A percentile compares a stretch with the other conserved stretches of the same genome.
Evolutionary conservation across 2,329 filamentous ascomycete genomes (phyloP).

Genomic region (Harringtonia aguacate): DNA sequence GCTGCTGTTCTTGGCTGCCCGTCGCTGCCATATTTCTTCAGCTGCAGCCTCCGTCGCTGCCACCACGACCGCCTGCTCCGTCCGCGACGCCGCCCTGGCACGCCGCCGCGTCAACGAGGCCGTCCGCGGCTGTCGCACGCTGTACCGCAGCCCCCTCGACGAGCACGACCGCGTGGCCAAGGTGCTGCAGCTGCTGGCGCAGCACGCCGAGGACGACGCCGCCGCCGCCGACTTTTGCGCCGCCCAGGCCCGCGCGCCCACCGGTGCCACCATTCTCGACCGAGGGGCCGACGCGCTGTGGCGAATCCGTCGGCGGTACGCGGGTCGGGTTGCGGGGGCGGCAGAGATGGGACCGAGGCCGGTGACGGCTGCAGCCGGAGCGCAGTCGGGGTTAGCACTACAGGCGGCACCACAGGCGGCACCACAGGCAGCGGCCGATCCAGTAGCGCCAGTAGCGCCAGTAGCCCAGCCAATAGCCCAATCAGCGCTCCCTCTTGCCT

Average conservation of each 20-base stretch:
- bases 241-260: background rate
- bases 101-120: background rate
- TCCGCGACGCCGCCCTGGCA: background rate
- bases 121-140: background rate
- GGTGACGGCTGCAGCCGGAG: too few species aligned
- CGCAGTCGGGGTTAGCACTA: too few species aligned
- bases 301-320: background rate
- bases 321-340: background rate
- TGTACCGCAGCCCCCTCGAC: background rate
- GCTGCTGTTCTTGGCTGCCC: background rate
- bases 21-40: too few species aligned
- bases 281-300: slow-evolving; percentile 1
- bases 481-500: too few species aligned
- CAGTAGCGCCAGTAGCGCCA: too few species aligned
- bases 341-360: background rate
- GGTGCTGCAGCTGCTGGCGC: background rate
- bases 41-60: too few species aligned
- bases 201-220: slow-evolving; percentile 1
- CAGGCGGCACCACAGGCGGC: too few species aligned
- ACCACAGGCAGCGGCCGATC: too few species aligned
- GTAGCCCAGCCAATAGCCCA: too few species aligned
- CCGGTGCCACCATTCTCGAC: slow-evolving; percentile 1
- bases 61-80: background rate
- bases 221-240: background rate
- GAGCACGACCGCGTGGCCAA: background rate